Percentiles rank a stretch among this genome's conserved stretches.
These are phyloP conservation scores for Pyricularia sp. DNA, from an alignment of 2,329 filamentous ascomycete species.

Conservation along the genomic window DNA sequence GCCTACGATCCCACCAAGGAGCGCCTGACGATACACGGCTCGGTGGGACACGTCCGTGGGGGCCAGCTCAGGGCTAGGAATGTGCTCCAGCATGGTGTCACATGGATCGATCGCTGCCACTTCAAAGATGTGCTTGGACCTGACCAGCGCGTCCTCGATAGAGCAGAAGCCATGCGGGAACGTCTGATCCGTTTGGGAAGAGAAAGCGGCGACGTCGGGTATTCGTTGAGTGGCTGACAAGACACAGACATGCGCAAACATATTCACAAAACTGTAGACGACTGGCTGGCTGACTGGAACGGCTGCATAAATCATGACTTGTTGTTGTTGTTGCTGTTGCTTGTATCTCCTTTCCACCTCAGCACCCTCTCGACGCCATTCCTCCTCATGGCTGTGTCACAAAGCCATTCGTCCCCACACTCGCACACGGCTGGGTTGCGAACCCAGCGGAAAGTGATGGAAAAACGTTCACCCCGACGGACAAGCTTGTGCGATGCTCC, in stretches of 20 bases:
- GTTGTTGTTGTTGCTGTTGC: no score
- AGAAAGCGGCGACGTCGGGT: slow-evolving; percentile 53
- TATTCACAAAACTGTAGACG: not conserved
- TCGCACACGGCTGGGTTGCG: slow-evolving; percentile 34
- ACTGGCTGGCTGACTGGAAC: not conserved
- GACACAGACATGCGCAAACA: not conserved
- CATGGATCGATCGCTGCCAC: slow-evolving; percentile 52
- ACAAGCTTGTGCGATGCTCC: slow-evolving; percentile 19
- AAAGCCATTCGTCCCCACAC: slow-evolving; percentile 38
- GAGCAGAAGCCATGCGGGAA: slow-evolving; percentile 55
- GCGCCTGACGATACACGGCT: slow-evolving; percentile 64
- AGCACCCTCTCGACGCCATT: slow-evolving; percentile 39
- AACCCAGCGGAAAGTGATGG: slow-evolving; percentile 46
- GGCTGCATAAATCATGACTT: not conserved
- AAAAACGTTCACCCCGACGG: slow-evolving; percentile 36
- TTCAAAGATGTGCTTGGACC: slow-evolving; percentile 26
- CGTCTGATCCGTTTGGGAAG: slow-evolving; percentile 53
- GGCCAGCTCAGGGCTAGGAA: slow-evolving; percentile 54
- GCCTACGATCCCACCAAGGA: slow-evolving; percentile 51
- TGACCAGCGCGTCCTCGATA: slow-evolving; percentile 27
- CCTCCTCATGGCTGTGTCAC: slow-evolving; percentile 39
- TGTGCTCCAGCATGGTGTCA: slow-evolving; percentile 65
- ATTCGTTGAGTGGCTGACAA: slow-evolving; percentile 44
- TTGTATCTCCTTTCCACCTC: slow-evolving; percentile 27
- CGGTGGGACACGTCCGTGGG: slow-evolving; percentile 52